Conservation (phyloP, 78 protist species). For the Bodo saltans region DNA sequence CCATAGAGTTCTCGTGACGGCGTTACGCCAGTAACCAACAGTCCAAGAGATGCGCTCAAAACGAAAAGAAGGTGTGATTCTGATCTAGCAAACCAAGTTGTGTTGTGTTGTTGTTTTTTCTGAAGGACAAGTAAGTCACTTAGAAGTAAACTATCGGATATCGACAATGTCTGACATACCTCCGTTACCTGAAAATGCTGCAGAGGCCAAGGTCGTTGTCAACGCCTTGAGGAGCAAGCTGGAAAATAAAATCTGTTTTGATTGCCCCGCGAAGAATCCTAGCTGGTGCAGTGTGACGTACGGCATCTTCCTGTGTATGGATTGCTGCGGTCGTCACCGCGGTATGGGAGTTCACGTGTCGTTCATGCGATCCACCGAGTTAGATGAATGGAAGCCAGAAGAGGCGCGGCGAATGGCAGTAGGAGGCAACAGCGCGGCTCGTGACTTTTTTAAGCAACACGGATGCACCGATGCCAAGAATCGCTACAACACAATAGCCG, state of each 20-base stretch:
- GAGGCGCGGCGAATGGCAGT: slow-evolving; percentile 8
- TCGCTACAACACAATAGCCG: background rate
- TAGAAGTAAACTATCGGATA: too few species aligned
- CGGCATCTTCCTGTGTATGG: slow-evolving; percentile 78
- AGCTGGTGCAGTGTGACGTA: slow-evolving; percentile 73
- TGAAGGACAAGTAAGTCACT: too few species aligned
- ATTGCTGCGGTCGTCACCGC: slow-evolving; percentile 70
- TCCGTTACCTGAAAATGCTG: background rate
- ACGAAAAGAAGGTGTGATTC: too few species aligned
- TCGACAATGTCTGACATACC: too few species aligned
- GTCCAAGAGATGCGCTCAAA: too few species aligned
- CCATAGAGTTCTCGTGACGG: too few species aligned
- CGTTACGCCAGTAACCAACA: too few species aligned
- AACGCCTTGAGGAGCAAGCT: background rate
- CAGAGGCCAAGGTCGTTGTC: slow-evolving; percentile 20
- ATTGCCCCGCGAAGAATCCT: slow-evolving; percentile 75
- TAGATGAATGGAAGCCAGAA: slow-evolving; percentile 33
- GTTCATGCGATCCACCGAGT: slow-evolving; percentile 24
- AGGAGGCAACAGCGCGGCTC: slow-evolving; percentile 8
- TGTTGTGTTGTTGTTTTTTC: too few species aligned
- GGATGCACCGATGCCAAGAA: slow-evolving; percentile 8
- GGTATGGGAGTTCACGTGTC: slow-evolving; percentile 57
- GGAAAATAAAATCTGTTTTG: slow-evolving; percentile 58
- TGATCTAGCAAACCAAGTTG: too few species aligned
- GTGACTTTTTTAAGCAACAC: background rate